Evolutionary conservation across 2,329 filamentous ascomycete genomes (phyloP).

Genomic region (Periconia digitata): DNA sequence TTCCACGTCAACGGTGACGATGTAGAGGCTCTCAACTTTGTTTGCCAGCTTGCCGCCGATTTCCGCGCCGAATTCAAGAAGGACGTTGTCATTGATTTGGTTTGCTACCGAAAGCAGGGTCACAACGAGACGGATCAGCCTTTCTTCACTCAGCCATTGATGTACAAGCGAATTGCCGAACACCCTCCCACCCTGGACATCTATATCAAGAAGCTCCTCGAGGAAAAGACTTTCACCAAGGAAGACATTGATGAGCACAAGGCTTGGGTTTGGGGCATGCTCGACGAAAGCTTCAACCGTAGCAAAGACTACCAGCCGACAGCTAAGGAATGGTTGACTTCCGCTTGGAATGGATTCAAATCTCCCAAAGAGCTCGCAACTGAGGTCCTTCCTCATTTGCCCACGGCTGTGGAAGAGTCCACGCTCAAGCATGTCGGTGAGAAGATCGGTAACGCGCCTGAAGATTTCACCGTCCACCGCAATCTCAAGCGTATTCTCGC

Average conservation of each 20-base stretch:
- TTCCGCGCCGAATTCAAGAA: slow-evolving; percentile 99
- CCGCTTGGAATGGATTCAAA: slow-evolving; percentile 99
- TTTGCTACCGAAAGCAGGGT: slow-evolving; percentile 98
- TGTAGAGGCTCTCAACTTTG: slow-evolving; percentile 96
- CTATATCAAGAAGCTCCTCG: slow-evolving; percentile 86
- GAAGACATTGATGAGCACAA: slow-evolving; percentile 99
- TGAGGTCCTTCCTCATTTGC: slow-evolving; percentile 88
- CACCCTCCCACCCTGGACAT: slow-evolving; percentile 85
- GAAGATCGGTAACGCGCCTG: slow-evolving; percentile 75
- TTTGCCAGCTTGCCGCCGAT: slow-evolving; percentile 94
- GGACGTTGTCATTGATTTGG: slow-evolving; percentile 95
- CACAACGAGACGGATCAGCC: slow-evolving; percentile 99
- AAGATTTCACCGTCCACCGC: slow-evolving; percentile 85
- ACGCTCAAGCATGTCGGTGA: slow-evolving; percentile 80
- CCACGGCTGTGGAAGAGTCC: slow-evolving; percentile 75
- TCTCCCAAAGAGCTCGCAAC: slow-evolving; percentile 95
- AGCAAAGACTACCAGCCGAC: slow-evolving; percentile 97
- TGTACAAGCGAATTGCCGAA: slow-evolving; percentile 96
- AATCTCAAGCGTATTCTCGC: slow-evolving; percentile 96
- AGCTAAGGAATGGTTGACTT: slow-evolving; percentile 97
- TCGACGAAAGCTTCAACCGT: slow-evolving; percentile 95
- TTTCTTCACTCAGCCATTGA: slow-evolving; percentile 97
- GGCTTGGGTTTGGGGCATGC: slow-evolving; percentile 99
- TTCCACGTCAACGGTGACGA: slow-evolving; percentile 99
- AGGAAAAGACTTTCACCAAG: slow-evolving; percentile 94